phyloP scores from a whole-genome alignment of 139 green algal species.

The Trebouxia sp. region DNA sequence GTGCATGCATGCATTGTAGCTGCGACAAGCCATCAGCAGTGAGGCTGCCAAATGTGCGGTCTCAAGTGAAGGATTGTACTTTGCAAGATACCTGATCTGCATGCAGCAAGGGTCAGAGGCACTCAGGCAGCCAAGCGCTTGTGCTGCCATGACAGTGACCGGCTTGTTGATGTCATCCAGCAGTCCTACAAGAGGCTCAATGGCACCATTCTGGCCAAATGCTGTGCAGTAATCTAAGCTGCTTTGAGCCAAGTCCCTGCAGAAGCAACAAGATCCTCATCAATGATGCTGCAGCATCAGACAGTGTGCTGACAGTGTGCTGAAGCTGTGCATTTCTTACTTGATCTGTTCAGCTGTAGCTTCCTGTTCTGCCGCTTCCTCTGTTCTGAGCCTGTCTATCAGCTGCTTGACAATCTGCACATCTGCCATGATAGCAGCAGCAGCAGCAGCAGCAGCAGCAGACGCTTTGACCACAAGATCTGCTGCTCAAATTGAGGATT shows the following conservation, averaged over 20 bases:
- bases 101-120: background rate
- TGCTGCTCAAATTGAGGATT: no score
- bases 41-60: no score
- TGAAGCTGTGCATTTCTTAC: background rate
- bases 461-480: no score
- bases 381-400: background rate
- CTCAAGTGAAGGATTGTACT: no score
- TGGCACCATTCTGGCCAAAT: slow-evolving; percentile 18
- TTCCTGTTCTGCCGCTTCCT: background rate
- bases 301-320: no score
- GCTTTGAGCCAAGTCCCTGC: slow-evolving; percentile 2
- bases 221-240: slow-evolving; percentile 12
- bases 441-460: no score
- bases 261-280: no score
- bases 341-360: slow-evolving; percentile 23
- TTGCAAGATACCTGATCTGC: slow-evolving; percentile 8
- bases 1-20: no score
- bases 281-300: no score
- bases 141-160: background rate
- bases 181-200: background rate
- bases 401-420: slow-evolving; percentile 20
- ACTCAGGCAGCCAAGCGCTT: background rate
- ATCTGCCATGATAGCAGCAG: slow-evolving; percentile 15
- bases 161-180: slow-evolving; percentile 5
- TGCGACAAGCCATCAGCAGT: no score